Conservation (phyloP, 176 grass and related monocot species). For the Juncus effusus region DNA sequence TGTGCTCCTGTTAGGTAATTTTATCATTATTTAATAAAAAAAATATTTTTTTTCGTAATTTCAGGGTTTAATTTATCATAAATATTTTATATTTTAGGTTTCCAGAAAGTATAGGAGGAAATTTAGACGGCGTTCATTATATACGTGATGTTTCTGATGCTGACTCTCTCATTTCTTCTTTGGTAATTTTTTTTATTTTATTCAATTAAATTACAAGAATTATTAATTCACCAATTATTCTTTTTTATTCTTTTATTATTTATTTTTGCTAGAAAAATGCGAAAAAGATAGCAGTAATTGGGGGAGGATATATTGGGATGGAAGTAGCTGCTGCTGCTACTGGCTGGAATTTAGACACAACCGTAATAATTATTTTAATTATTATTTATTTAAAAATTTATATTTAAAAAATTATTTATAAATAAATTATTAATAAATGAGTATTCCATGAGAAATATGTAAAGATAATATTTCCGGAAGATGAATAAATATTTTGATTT, state of each 20-base stretch:
- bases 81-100: slow-evolving; percentile 43
- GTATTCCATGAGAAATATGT: no score
- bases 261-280: slow-evolving; percentile 61
- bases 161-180: slow-evolving; percentile 80
- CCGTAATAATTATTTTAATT: slow-evolving; percentile 36
- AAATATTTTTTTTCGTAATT: slow-evolving; percentile 15
- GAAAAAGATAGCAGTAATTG: slow-evolving; percentile 79
- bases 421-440: no score
- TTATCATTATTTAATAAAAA: slow-evolving; percentile 6
- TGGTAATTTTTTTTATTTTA: slow-evolving; percentile 46
- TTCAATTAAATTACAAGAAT: slow-evolving; percentile 5
- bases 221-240: slow-evolving; percentile 10
- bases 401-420: no score
- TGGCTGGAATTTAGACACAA: slow-evolving; percentile 91
- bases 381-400: slow-evolving; percentile 28
- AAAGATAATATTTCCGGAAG: no score
- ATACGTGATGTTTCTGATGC: slow-evolving; percentile 85
- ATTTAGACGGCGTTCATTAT: slow-evolving; percentile 81
- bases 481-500: no score
- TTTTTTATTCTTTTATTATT: slow-evolving; percentile 14
- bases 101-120: slow-evolving; percentile 80
- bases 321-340: slow-evolving; percentile 82
- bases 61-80: slow-evolving; percentile 1
- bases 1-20: slow-evolving; percentile 63
- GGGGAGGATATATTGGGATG: slow-evolving; percentile 99